Base-by-base conservation (phyloP, 2,329 filamentous ascomycete species). In the Microcyclospora tardicrescens region DNA sequence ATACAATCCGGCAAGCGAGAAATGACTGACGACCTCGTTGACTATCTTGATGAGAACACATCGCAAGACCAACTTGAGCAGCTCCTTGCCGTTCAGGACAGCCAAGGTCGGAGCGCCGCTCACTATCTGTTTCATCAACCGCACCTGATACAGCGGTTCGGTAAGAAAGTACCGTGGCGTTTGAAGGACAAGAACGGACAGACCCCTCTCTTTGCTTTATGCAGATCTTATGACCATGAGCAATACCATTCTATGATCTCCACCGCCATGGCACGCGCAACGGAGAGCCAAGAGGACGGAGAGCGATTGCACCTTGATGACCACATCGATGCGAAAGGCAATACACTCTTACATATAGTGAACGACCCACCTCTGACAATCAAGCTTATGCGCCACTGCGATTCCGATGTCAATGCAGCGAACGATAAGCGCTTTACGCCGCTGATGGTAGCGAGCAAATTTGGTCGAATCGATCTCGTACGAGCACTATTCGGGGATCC, bases 391-490 rank as follows among this genome's bases (percentile, higher is more conserved):
- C 73, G 82, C 40, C 74, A 80, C 43, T 93, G 87, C 61, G 91
- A 98, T 50, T 81, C 86, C n/a, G 86, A 98, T 55, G 84, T 89
- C 39, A 98, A 98, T 61, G 87, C 89, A 8, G 82, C 80, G 8
- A 98, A 98, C 55, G 87, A 96, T 51, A 94, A 85, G 63, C 81
- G 77, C 35, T 96, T 98, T 56, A 98, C 93, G 0, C 80, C 91
- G 2, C 68, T 98, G 40, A 98, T 98, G 91, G 82, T 98, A 45
- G 89, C 89, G 6, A 96, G 89, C 71, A 98, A 98, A 60, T 98
- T 96, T 56, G 91, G 91, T 28, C 77, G 91, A 45, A 81, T 93
- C 38, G 91, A 96, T 52, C 84, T 94, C 69, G 89, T 98, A 13
- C 73, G 87, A 42, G 79, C 80, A 9, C 70, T 98, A 5, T 96